Evolutionary conservation across 192 early-diverging fungal species (phyloP), one percentile per base, ranked within the genome.

Genomic region (Gonapodya prolifera): DNA sequence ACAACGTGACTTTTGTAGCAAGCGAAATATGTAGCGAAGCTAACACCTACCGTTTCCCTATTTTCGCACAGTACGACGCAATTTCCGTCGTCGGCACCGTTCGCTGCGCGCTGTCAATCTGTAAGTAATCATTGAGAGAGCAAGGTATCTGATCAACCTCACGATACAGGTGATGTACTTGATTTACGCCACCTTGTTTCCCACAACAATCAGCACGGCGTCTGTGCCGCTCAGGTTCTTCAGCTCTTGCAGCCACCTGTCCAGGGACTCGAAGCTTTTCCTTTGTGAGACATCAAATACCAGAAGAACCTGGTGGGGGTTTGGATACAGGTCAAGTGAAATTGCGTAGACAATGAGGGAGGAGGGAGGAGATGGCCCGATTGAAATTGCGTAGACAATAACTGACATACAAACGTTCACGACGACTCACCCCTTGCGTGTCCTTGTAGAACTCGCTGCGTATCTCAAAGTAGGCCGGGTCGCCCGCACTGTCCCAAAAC

Each of bases 381-480:
- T 16, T 75, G 34, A 13, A n/a, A 1, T 33, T 2, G 32, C 30
- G 32, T 75, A 30, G 69, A 69, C 18, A 69, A 69, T 69, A 29
- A 75, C 69, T 1, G 30, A 75, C 30, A 75, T 35, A 45, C 2
- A 77, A 77, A 31, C 1, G 35, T 77, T 75, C 29, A 16, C 45
- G 8, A 61, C 45, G 8, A 61, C 70, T 78, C 75, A 87, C 85
- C 0, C 81, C 86, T 75, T 87, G 82, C 1, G 86, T 88, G 78
- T 88, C 88, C 75, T 85, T 86, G 79, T 89, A 89, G 75, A 89
- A 89, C 79, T 89, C 88, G 75, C 87, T 89, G 2, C 88, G 83
- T 35, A 89, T 85, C 33, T 87, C 87, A 76, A 82, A 82, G 79
- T 87, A 88, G 30, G 81, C 76, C 1, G 80, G 83, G 77, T 89